Base-by-base conservation (phyloP, 257 asterid genomes). In the Scutellaria minor region DNA sequence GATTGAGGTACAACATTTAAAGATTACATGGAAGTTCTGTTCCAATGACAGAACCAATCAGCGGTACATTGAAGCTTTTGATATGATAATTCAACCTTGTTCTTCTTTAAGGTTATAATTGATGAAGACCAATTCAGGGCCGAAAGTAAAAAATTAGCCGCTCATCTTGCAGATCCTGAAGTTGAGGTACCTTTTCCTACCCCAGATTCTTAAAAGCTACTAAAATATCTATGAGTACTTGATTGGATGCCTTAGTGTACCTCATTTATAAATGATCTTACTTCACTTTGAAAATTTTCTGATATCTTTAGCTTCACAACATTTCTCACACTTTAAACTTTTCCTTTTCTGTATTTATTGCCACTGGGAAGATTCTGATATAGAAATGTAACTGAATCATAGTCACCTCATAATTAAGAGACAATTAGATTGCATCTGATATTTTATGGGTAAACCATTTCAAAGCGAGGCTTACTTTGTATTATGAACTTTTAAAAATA, bases 91-190 rank as follows among this genome's bases (percentile, higher is more conserved):
- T 58, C 44, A 37, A 61, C 61, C 22, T 61, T 56, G 64, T 72
- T 46, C 73, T 35, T 75, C 47, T 76, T 74, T 44, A 35, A 95
- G 99, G 97, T 95, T 75, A 59, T 66, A 57, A 95, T 85, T 83
- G 95, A 91, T 69, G 99, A 95, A 85, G 99, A 86, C 71, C 97
- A 88, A 67, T 92, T 91, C 82, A 88, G 79, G 79, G 77, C 87
- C 12, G 98, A 95, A 80, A 91, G 92, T 89, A 90, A 87, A 86
- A 94, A 88, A 75, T 78, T 91, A 66, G 96, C 84, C 22, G 95
- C 95, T 78, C 96, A 89, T 82, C 97, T 94, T 84, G 98, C 99
- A 70, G 98, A 94, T 83, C 98, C 99, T 40, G 98, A 94, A 87
- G 90, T 94, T 80, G 99, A 94, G 97, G 98, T 94, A 67, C 41